Evolutionary conservation across 2,329 filamentous ascomycete species (phyloP).

Genomic region (Sporothrix inflata): DNA sequence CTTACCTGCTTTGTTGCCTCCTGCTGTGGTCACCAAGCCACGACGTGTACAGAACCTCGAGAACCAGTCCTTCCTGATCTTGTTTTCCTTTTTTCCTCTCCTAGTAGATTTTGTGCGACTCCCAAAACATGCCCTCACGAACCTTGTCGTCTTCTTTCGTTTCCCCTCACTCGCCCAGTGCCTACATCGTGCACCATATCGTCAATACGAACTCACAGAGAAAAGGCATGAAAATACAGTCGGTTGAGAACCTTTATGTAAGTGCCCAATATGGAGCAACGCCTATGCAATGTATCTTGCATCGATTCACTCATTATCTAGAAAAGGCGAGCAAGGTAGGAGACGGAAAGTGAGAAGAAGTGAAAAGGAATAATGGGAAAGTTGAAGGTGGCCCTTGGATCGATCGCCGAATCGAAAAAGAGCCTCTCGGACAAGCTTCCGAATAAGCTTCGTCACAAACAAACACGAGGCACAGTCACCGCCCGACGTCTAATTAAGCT

Average conservation of each 20-base stretch:
- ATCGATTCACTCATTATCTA: neutral
- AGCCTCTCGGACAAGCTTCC: neutral
- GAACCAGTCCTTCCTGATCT: neutral
- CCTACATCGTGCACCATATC: neutral
- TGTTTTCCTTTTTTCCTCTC: too few relatives aligned
- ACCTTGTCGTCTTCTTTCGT: neutral
- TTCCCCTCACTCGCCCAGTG: neutral
- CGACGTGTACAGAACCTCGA: neutral
- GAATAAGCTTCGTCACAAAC: neutral
- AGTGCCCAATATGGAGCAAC: neutral
- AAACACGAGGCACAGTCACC: neutral
- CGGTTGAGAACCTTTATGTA: neutral
- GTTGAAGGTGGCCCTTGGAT: neutral
- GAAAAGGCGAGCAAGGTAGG: neutral
- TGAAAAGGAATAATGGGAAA: neutral
- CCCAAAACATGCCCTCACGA: neutral
- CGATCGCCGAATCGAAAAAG: constrained; percentile 1
- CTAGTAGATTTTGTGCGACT: neutral
- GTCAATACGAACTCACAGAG: neutral
- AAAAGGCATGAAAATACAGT: neutral
- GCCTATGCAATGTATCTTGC: neutral
- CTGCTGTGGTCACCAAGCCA: neutral
- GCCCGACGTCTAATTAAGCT: constrained; percentile 25
- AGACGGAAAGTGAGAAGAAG: neutral
- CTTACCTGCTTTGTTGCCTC: neutral